These are phyloP conservation scores for Cyphellophora attinorum DNA, from an alignment of 2,329 filamentous ascomycete species.

Conservation along the genomic window DNA sequence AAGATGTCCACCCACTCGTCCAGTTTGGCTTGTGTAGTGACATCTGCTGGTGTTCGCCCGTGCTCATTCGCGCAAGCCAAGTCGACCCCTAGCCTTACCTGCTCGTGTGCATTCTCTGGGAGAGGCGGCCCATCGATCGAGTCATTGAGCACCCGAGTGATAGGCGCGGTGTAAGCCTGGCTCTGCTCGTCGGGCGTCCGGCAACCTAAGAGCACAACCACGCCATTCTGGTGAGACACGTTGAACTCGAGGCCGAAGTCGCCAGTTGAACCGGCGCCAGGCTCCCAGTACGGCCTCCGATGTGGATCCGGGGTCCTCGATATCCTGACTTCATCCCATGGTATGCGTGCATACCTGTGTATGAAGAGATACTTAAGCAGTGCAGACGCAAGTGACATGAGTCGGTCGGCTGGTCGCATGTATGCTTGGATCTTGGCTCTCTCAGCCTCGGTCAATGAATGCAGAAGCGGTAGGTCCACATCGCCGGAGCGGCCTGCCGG, in stretches of 20 bases:
- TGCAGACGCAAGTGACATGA: constrained; percentile 52
- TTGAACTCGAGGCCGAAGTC: constrained; percentile 49
- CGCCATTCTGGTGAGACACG: constrained; percentile 53
- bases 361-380: constrained; percentile 54
- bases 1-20: constrained; percentile 52
- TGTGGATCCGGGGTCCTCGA: constrained; percentile 40
- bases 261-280: constrained; percentile 15
- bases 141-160: background rate
- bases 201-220: constrained; percentile 50
- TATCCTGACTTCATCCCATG: constrained; percentile 48
- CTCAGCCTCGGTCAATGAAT: constrained; percentile 35
- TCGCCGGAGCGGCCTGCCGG: constrained; percentile 3
- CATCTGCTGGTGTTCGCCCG: constrained; percentile 33
- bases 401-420: constrained; percentile 46
- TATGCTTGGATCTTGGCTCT: constrained; percentile 39
- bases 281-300: constrained; percentile 44
- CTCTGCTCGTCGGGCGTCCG: constrained; percentile 17
- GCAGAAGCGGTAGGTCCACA: constrained; percentile 27
- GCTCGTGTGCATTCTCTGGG: constrained; percentile 1
- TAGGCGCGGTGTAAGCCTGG: constrained; percentile 1
- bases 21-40: constrained; percentile 41
- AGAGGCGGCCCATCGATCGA: background rate
- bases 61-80: constrained; percentile 53
- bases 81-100: constrained; percentile 43
- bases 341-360: constrained; percentile 42